Base-by-base conservation (phyloP, 2,329 filamentous ascomycete genomes). In the Epichloe uncinata region DNA sequence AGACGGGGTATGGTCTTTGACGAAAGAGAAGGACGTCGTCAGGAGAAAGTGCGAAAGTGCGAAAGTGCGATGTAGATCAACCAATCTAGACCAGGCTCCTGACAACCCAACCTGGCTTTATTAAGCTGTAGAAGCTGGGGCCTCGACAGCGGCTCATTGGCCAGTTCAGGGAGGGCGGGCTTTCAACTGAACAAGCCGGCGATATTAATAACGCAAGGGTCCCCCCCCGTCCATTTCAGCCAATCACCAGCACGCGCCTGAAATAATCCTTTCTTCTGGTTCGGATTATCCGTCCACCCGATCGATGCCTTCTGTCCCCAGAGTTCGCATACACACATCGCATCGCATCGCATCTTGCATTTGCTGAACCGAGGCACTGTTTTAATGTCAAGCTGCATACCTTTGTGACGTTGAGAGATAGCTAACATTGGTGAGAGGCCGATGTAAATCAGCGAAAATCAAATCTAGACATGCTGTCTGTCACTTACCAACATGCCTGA, bases 401-500 rank as follows among this genome's bases (percentile, higher is more conserved):
- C 26, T 30, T 30, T 9, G 26, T 30, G 26, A 30, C 26, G 26
- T 30, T 30, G 3, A 4, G 4, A 30, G 26, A 30, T 3, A 9
- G 26, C 26, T 3, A 9, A 9, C 26, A 9, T 30, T 30, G 26
- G 26, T 30, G 26, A 30, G 26, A 30, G 26, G 26, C 26, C 26
- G 13, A 34, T 7, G 20, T 11, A 13, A 34, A 35, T 2, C 18
- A 15, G 5, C 33, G 9, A 22, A 4, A 18, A 15, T 11, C 11
- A 45, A 16, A 18, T n/a, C 9, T 13, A 40, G 15, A 46, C 36
- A 15, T 18, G 9, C n/a, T 40, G 20, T 13, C n/a, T 34, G 22
- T n/a, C 7, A 41, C 26, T 41, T 41, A 41, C 42, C 47, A 60
- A 53, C 57, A 75, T 74, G 72, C 66, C 72, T 6, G 68, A 73